phyloP scores from a whole-genome alignment of 2,329 filamentous ascomycete species.

The Colletotrichum simmondsii region DNA sequence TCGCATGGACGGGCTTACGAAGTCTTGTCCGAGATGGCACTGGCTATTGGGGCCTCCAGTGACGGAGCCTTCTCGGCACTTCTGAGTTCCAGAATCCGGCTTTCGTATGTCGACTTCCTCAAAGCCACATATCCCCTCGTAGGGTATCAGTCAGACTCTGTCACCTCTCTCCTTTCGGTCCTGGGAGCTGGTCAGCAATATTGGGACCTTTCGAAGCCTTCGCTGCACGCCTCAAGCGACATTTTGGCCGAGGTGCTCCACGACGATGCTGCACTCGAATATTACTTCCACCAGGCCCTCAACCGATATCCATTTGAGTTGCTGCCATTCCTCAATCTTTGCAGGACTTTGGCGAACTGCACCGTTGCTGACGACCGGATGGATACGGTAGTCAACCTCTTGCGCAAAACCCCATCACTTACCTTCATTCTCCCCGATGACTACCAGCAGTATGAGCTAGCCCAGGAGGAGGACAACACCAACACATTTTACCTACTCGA shows the following conservation, averaged over 20 bases:
- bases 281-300: slow-evolving; percentile 74
- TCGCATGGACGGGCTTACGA: slow-evolving; percentile 64
- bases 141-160: slow-evolving; percentile 78
- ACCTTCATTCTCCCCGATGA: slow-evolving; percentile 79
- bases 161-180: slow-evolving; percentile 73
- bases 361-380: slow-evolving; percentile 45
- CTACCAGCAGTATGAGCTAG: slow-evolving; percentile 81
- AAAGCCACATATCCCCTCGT: slow-evolving; percentile 74
- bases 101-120: slow-evolving; percentile 76
- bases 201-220: slow-evolving; percentile 60
- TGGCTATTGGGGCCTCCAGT: slow-evolving; percentile 55
- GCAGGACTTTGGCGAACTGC: slow-evolving; percentile 67
- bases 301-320: slow-evolving; percentile 89
- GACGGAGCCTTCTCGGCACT: slow-evolving; percentile 62
- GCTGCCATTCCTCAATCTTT: slow-evolving; percentile 79
- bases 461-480: slow-evolving; percentile 86
- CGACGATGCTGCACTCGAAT: slow-evolving; percentile 58
- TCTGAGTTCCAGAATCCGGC: slow-evolving; percentile 71
- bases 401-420: slow-evolving; percentile 77
- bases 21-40: slow-evolving; percentile 62
- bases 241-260: slow-evolving; percentile 26
- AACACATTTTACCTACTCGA: slow-evolving; percentile 79
- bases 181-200: slow-evolving; percentile 66
- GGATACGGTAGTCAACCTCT: slow-evolving; percentile 69
- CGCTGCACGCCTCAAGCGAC: slow-evolving; percentile 23